Percentiles rank a stretch among this genome's conserved stretches.
These are phyloP conservation scores for Trametes meyenii DNA, from an alignment of 768 basidiomycete genomes.

Conservation along the genomic window DNA sequence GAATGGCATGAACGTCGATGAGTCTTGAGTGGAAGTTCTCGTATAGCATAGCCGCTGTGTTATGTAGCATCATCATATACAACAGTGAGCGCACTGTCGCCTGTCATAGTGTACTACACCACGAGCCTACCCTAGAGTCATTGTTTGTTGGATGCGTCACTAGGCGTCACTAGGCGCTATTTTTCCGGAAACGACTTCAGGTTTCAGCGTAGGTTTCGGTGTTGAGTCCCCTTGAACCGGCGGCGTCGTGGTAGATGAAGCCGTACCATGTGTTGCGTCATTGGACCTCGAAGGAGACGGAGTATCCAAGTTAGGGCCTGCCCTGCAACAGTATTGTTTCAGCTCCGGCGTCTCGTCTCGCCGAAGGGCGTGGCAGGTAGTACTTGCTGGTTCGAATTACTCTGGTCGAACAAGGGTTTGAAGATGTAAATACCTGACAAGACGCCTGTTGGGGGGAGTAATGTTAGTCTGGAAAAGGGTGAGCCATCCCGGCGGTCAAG, in stretches of 20 bases:
- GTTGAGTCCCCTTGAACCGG: neutral
- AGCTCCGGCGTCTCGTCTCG: neutral
- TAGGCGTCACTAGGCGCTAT: too few relatives aligned
- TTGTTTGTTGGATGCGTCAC: too few relatives aligned
- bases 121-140: too few relatives aligned
- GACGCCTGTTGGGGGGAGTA: too few relatives aligned
- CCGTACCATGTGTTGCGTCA: neutral
- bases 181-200: too few relatives aligned
- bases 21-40: neutral
- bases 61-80: too few relatives aligned
- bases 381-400: constrained; percentile 9
- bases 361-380: neutral
- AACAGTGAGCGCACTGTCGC: neutral
- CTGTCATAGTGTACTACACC: neutral
- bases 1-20: constrained; percentile 39
- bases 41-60: neutral
- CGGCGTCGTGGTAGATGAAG: neutral
- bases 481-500: neutral
- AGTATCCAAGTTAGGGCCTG: neutral
- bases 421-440: constrained; percentile 70
- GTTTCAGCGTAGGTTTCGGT: too few relatives aligned
- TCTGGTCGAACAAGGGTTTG: constrained; percentile 46
- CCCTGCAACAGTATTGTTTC: constrained; percentile 10
- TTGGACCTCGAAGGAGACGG: neutral
- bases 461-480: constrained; percentile 13